These are phyloP conservation scores for Aureobasidium musti DNA, from an alignment of 2,329 filamentous ascomycete species.

Conservation along the genomic window DNA sequence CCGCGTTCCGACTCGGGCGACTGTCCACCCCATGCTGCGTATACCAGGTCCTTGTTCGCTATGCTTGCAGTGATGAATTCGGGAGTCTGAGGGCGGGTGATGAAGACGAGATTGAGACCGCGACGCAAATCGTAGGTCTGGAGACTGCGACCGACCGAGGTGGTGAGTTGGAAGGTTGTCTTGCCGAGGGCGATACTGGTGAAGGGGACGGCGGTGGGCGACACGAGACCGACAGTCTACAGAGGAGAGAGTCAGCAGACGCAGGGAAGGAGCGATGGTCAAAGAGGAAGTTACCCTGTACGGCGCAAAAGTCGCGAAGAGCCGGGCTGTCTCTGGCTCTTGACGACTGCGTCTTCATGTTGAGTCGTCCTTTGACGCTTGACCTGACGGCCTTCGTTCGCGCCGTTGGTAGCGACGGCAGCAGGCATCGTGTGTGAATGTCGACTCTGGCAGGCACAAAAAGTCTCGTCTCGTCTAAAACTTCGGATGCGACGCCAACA, in stretches of 20 bases:
- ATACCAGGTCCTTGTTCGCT: slow-evolving; percentile 83
- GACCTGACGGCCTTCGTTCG: slow-evolving; percentile 53
- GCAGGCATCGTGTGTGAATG: slow-evolving; percentile 25
- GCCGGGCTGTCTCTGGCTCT: slow-evolving; percentile 34
- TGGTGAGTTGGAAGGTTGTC: slow-evolving; percentile 96
- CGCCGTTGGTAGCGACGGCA: slow-evolving; percentile 15
- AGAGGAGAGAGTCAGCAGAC: slow-evolving; percentile 33
- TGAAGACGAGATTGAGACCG: slow-evolving; percentile 88
- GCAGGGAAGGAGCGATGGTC: background rate
- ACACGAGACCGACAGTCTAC: slow-evolving; percentile 90
- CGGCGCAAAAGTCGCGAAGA: slow-evolving; percentile 80
- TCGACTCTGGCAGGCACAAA: background rate
- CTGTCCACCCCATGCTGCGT: slow-evolving; percentile 82
- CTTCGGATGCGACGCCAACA: slow-evolving; percentile 7
- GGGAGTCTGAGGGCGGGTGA: slow-evolving; percentile 88
- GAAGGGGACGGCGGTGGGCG: slow-evolving; percentile 86
- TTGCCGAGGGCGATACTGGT: slow-evolving; percentile 86
- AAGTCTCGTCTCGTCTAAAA: background rate
- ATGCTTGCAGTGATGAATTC: slow-evolving; percentile 80
- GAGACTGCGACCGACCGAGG: slow-evolving; percentile 82
- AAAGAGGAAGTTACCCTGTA: slow-evolving; percentile 66
- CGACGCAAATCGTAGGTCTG: slow-evolving; percentile 95
- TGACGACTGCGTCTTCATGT: slow-evolving; percentile 35
- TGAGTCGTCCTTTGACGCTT: slow-evolving; percentile 72
- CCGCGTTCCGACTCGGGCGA: slow-evolving; percentile 60